These are phyloP conservation scores for Tulasnella sp. DNA, from an alignment of 768 basidiomycete genomes.

Conservation along the genomic window DNA sequence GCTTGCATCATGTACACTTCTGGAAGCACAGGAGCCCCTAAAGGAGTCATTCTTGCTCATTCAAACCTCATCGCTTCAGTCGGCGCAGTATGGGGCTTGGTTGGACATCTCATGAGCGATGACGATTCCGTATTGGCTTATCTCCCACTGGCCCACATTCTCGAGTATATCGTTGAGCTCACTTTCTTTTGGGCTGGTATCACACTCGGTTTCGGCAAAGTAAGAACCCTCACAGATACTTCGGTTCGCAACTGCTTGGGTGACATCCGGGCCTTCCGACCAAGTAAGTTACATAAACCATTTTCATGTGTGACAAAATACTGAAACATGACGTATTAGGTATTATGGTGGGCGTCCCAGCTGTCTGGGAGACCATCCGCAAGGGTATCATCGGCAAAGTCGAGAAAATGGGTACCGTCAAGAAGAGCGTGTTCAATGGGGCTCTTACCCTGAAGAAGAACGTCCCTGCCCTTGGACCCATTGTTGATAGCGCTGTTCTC, in stretches of 20 bases:
- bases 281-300: too few species aligned
- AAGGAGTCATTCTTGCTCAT: conserved; percentile 86
- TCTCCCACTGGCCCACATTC: conserved; percentile 86
- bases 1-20: conserved; percentile 77
- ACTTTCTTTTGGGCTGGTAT: conserved; percentile 61
- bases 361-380: conserved; percentile 93
- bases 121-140: conserved; percentile 73
- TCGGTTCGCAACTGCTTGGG: conserved; percentile 83
- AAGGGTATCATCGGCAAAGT: conserved; percentile 86
- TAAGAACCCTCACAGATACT: conserved; percentile 91
- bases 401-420: conserved; percentile 48
- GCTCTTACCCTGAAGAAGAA: conserved; percentile 65
- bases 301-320: too few species aligned
- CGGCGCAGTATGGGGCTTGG: conserved; percentile 61
- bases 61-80: conserved; percentile 72
- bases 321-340: too few species aligned
- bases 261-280: conserved; percentile 70
- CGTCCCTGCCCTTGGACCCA: conserved; percentile 46
- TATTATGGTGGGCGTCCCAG: conserved; percentile 92
- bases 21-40: conserved; percentile 85
- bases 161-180: conserved; percentile 90
- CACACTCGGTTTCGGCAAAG: conserved; percentile 75
- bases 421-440: conserved; percentile 65
- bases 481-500: conserved; percentile 69
- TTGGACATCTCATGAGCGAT: conserved; percentile 37